phyloP scores from a whole-genome alignment of 108 stramenopile species.

The Conticribra weissflogii region DNA sequence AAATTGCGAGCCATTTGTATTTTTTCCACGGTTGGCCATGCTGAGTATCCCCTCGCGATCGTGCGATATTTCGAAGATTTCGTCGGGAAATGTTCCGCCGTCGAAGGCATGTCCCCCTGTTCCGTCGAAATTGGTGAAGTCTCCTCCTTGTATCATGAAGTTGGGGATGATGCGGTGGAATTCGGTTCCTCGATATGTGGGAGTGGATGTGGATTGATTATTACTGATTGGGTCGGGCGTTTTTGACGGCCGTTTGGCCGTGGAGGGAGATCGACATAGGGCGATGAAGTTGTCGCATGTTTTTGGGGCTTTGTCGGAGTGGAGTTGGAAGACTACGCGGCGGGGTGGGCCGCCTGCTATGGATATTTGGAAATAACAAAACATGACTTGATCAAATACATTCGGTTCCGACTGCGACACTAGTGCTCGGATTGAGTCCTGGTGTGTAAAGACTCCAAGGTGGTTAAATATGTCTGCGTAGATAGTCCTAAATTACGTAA shows the following conservation, averaged over 20 bases:
- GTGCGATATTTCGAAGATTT: slow-evolving; percentile 72
- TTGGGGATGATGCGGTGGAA: slow-evolving; percentile 85
- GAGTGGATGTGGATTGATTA: slow-evolving; percentile 14
- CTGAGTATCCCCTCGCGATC: slow-evolving; percentile 68
- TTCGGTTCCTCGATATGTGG: slow-evolving; percentile 64
- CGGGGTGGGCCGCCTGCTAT: slow-evolving; percentile 60
- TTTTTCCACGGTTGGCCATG: slow-evolving; percentile 85
- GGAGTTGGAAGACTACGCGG: slow-evolving; percentile 74
- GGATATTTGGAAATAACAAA: slow-evolving; percentile 62
- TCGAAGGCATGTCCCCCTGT: slow-evolving; percentile 83
- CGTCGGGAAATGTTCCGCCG: slow-evolving; percentile 63
- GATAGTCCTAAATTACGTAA: too few species aligned
- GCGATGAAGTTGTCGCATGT: slow-evolving; percentile 83
- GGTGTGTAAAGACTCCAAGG: too few species aligned
- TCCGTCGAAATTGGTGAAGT: slow-evolving; percentile 84
- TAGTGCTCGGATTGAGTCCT: too few species aligned
- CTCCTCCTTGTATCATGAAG: slow-evolving; percentile 92
- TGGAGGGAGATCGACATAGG: slow-evolving; percentile 59
- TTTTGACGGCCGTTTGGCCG: slow-evolving; percentile 12
- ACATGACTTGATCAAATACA: too few species aligned
- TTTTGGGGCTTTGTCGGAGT: slow-evolving; percentile 63
- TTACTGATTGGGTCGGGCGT: not conserved
- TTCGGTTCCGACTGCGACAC: too few species aligned
- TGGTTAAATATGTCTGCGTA: too few species aligned
- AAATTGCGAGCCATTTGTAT: slow-evolving; percentile 89